Evolutionary conservation across 257 asterid genomes (phyloP).

Genomic region (Phtheirospermum japonicum): DNA sequence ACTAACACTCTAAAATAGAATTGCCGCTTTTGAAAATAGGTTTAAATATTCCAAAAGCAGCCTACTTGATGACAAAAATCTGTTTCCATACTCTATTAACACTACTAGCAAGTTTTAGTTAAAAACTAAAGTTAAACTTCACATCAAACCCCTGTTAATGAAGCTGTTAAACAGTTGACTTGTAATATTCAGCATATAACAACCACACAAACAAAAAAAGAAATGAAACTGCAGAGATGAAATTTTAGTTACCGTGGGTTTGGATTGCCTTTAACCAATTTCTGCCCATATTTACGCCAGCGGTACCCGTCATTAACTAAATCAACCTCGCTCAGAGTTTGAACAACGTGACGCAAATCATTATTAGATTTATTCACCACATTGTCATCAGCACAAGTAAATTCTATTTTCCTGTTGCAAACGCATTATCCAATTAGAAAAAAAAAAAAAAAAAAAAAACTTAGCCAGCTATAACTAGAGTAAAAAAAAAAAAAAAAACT

Average conservation of each 20-base stretch:
- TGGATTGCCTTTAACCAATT: conserved; percentile 89
- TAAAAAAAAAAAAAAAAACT: too few species aligned
- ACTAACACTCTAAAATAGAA: neutral
- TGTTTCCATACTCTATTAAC: neutral
- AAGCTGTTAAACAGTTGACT: neutral
- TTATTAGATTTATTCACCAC: conserved; percentile 43
- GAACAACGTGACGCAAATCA: conserved; percentile 66
- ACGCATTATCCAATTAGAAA: conserved; percentile 29
- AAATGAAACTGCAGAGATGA: conserved; percentile 19
- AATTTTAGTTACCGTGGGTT: conserved; percentile 72
- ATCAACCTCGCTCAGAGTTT: conserved; percentile 76
- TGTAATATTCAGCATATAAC: neutral
- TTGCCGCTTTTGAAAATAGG: neutral
- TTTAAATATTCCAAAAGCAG: neutral
- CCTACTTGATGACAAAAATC: neutral
- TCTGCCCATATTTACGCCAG: conserved; percentile 98
- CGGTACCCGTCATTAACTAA: conserved; percentile 81
- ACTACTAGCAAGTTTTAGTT: neutral
- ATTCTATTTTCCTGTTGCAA: conserved; percentile 60
- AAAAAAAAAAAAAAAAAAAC: too few species aligned
- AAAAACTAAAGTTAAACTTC: conserved; percentile 5
- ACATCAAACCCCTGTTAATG: neutral
- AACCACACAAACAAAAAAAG: neutral
- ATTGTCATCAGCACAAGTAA: conserved; percentile 40
- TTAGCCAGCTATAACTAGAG: conserved; percentile 19